Evolutionary conservation across 768 basidiomycete species (phyloP).

Genomic region (Lactarius vividus): DNA sequence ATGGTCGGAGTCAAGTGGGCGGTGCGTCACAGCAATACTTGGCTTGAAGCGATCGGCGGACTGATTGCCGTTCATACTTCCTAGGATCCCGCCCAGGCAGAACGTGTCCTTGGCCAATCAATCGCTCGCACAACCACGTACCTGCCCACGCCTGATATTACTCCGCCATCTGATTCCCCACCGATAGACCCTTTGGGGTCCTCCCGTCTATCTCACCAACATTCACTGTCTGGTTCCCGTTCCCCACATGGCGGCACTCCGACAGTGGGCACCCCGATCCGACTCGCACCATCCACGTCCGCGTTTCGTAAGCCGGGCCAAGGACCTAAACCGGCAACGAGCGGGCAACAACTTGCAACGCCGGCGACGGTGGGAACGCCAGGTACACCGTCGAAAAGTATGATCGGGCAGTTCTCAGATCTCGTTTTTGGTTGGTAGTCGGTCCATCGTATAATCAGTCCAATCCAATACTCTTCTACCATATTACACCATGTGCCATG

Average conservation of each 20-base stretch:
- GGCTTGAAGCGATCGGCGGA: not conserved
- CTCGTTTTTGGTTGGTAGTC: constrained; percentile 47
- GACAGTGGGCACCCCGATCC: constrained; percentile 66
- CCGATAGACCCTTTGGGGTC: constrained; percentile 28
- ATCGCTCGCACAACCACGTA: constrained; percentile 24
- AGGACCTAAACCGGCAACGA: constrained; percentile 17
- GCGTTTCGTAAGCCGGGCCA: constrained; percentile 60
- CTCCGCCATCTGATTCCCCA: constrained; percentile 22
- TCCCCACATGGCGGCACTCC: constrained; percentile 38
- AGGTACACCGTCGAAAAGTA: constrained; percentile 49
- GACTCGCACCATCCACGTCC: constrained; percentile 66
- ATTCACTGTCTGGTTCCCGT: constrained; percentile 41
- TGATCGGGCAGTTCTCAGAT: constrained; percentile 75
- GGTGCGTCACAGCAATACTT: constrained; percentile 44
- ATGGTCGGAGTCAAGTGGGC: constrained; percentile 90
- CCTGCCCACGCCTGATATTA: constrained; percentile 28
- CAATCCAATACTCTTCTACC: not conserved
- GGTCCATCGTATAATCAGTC: not conserved
- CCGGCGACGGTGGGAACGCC: constrained; percentile 25
- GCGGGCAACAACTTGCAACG: constrained; percentile 26
- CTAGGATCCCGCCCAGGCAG: constrained; percentile 63
- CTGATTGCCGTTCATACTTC: not conserved
- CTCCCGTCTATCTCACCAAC: constrained; percentile 33
- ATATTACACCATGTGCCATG: not conserved
- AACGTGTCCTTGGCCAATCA: constrained; percentile 45